These are phyloP conservation scores for Leccinum subspadiceum DNA, from an alignment of 1,284 basidiomycete species.

Conservation along the genomic window DNA sequence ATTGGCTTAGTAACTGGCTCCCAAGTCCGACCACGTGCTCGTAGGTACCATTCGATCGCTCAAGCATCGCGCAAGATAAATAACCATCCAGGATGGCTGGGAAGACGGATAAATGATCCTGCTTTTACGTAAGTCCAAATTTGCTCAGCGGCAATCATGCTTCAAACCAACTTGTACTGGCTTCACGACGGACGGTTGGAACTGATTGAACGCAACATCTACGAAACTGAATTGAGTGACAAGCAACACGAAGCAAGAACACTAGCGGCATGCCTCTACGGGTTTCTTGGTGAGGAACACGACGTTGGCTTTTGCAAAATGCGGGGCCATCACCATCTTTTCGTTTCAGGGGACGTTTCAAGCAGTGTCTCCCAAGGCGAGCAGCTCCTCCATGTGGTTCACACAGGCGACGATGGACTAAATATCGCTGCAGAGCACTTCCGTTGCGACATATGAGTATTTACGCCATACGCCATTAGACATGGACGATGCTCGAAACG, in stretches of 20 bases:
- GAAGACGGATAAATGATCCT: no score
- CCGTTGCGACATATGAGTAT: no score
- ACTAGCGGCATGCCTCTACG: constrained; percentile 65
- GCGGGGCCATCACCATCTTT: constrained; percentile 74
- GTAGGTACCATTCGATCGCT: no score
- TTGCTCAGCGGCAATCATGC: no score
- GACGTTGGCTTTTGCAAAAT: constrained; percentile 88
- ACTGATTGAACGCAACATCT: constrained; percentile 94
- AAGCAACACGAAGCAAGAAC: not conserved
- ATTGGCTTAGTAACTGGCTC: no score
- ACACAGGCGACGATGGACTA: constrained; percentile 92
- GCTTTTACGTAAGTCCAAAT: no score
- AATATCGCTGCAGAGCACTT: constrained; percentile 90
- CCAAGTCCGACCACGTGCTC: no score
- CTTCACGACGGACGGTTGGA: constrained; percentile 80
- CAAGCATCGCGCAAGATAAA: no score
- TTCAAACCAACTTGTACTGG: no score
- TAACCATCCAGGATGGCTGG: no score
- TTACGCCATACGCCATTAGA: constrained; percentile 4
- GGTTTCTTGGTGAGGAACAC: constrained; percentile 87
- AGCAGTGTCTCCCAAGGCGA: constrained; percentile 91
- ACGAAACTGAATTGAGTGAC: constrained; percentile 28
- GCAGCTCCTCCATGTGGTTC: constrained; percentile 65
- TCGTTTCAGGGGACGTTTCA: constrained; percentile 76
- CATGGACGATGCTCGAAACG: not conserved